These are phyloP conservation scores for Colletotrichum sojae DNA, from an alignment of 2,329 filamentous ascomycete species.

Conservation along the genomic window DNA sequence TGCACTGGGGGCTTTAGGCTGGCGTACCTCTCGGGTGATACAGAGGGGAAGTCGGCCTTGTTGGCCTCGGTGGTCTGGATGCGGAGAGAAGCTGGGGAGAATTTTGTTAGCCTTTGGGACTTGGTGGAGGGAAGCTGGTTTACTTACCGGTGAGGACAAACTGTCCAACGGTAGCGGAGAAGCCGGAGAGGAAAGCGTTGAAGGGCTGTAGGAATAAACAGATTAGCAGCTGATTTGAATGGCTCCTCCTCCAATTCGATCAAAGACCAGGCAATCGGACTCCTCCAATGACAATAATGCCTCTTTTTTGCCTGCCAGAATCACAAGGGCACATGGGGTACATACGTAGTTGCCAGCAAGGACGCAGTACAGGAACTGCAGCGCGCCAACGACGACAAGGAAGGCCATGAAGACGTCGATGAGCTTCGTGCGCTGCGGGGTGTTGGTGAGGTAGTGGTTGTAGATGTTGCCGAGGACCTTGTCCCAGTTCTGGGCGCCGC, in stretches of 20 bases:
- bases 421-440: constrained; percentile 91
- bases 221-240: constrained; percentile 42
- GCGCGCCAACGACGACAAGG: constrained; percentile 84
- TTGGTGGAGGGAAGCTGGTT: constrained; percentile 38
- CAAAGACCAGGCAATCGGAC: neutral
- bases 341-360: constrained; percentile 94
- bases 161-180: constrained; percentile 94
- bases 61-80: constrained; percentile 93
- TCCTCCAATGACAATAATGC: neutral
- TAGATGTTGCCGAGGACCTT: constrained; percentile 80
- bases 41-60: constrained; percentile 80
- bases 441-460: constrained; percentile 83
- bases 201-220: constrained; percentile 78
- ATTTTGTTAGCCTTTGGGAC: neutral
- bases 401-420: constrained; percentile 93
- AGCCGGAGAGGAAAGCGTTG: constrained; percentile 97
- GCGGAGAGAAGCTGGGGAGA: constrained; percentile 74
- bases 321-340: neutral
- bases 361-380: constrained; percentile 95
- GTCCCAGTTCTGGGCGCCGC: constrained; percentile 56
- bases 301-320: neutral
- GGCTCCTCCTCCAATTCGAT: too few species aligned
- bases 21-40: constrained; percentile 84
- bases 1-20: neutral
- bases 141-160: constrained; percentile 90